Base-by-base conservation (phyloP, 1,139 yeast genomes). In the Taiozyma sp. region DNA sequence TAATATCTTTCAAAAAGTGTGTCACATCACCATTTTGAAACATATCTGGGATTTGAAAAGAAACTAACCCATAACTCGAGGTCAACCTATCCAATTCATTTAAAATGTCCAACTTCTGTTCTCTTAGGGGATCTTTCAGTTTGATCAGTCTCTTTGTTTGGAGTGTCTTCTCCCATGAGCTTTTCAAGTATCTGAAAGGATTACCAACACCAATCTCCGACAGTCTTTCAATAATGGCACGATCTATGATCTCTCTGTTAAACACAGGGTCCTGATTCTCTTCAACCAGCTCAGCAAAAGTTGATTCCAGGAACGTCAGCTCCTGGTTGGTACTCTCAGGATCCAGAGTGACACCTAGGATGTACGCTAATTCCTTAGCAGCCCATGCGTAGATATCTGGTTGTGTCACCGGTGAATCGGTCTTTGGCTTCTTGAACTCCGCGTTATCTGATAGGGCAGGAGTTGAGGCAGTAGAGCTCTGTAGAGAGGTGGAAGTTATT, bases 41-140 rank as follows among this genome's bases (percentile, higher is more conserved):
- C 83, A 85, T 79, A 53, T 83, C 91, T 4, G 86, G 83, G 10
- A 84, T 78, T 64, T 84, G 90, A 62, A 88, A 82, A 39, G 86
- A 70, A 39, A 88, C 83, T 38, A 84, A 74, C 0, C 90, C 90
- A 66, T 84, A 89, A 24, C 87, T 83, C 16, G 86, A 73, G 14
- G 83, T 68, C 46, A 84, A 71, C 48, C 83, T 69, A 47, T 80
- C 74, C 32, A 81, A 70, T 53, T 81, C 81, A 49, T 74, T 72
- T 48, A 83, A 67, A 4, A 82, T 59, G 4, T 64, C 65, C 2
- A 59, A 45, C 42, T 81, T 80, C 19, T 65, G 61, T 3, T 69
- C 70, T 52, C 70, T 72, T 23, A 67, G 53, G 2, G 73, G 62
- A 44, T 78, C 76, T 54, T 73, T 79, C 19, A 67, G 68, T n/a